Evolutionary conservation across 352 stramenopile species (phyloP), one percentile per base, ranked within the genome.

Genomic region (Pythium utonaiense): DNA sequence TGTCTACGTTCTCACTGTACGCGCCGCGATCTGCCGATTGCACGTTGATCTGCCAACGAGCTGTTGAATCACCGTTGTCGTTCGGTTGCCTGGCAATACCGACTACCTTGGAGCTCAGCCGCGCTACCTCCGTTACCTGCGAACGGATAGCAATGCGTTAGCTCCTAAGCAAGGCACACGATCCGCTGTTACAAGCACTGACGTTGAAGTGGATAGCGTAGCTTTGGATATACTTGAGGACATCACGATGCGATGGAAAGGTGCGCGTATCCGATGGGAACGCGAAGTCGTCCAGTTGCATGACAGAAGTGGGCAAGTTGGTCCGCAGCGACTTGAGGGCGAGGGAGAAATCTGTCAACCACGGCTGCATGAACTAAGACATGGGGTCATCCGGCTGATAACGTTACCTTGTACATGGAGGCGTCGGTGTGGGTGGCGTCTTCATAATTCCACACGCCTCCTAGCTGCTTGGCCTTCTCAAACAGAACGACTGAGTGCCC

Each of bases 391-490:
- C 6, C 16, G 8, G 9, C 19, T 2, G 13, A n/a, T n/a, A 42
- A 31, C 53, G 33, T 14, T 38, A 87, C 80, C 71, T 91, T 78
- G 56, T 93, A 93, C 55, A 93, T 77, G 59, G 57, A 89, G 56
- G 83, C 69, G 44, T 89, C 68, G 1, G 62, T 68, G 47, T 74
- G 50, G 3, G 68, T 73, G 13, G 57, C 57, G 6, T 80, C 76
- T 42, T 88, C 73, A 64, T 90, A 93, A 33, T 83, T 88, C 83
- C 83, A 93, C n/a, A 93, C 73, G 19, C 83, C 83, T 5, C 83
- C 83, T n/a, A 84, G 64, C 42, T 76, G 57, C 2, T 53, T 69
- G 30, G 79, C 58, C 61, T 88, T 88, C 54, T 93, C 83, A 47
- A 91, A 90, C 47, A 91, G 73, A 25, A 90, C 67, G 25, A 93